These are phyloP conservation scores for Zygoascus meyerae DNA, from an alignment of 1,139 yeast species.

Conservation along the genomic window DNA sequence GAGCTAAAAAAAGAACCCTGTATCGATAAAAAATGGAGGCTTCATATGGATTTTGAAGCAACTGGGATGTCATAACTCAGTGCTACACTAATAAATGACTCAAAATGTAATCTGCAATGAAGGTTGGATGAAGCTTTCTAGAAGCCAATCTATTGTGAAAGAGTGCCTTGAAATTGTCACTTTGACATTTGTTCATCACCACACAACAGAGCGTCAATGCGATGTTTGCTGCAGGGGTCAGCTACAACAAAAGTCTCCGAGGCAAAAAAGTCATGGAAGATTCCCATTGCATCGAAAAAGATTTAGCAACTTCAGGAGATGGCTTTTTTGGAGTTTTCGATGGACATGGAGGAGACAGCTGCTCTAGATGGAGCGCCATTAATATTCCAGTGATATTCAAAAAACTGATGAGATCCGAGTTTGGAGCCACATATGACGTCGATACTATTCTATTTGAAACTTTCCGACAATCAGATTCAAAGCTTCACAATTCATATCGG, in stretches of 20 bases:
- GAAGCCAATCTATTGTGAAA: too few species aligned
- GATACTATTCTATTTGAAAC: constrained; percentile 19
- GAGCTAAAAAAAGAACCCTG: too few species aligned
- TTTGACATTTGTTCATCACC: too few species aligned
- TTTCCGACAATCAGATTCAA: constrained; percentile 21
- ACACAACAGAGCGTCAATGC: too few species aligned
- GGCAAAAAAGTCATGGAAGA: constrained; percentile 59
- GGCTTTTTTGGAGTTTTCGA: constrained; percentile 86
- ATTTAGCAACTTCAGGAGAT: constrained; percentile 84
- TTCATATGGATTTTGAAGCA: too few species aligned
- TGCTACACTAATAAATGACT: too few species aligned
- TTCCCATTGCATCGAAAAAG: constrained; percentile 78
- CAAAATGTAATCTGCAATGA: too few species aligned
- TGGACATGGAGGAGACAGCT: constrained; percentile 84
- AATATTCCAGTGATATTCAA: constrained; percentile 48
- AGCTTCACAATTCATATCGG: constrained; percentile 6
- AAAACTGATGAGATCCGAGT: constrained; percentile 5
- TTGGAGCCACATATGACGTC: constrained; percentile 7
- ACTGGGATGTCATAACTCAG: too few species aligned
- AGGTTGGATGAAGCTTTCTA: too few species aligned
- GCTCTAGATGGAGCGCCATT: constrained; percentile 86
- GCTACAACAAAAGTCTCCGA: not conserved
- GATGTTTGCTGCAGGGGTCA: too few species aligned
- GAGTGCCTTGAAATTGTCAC: too few species aligned
- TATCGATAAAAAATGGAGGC: too few species aligned